Evolutionary conservation across 108 stramenopile genomes (phyloP).

Genomic region (Fistulifera pelliculosa): DNA sequence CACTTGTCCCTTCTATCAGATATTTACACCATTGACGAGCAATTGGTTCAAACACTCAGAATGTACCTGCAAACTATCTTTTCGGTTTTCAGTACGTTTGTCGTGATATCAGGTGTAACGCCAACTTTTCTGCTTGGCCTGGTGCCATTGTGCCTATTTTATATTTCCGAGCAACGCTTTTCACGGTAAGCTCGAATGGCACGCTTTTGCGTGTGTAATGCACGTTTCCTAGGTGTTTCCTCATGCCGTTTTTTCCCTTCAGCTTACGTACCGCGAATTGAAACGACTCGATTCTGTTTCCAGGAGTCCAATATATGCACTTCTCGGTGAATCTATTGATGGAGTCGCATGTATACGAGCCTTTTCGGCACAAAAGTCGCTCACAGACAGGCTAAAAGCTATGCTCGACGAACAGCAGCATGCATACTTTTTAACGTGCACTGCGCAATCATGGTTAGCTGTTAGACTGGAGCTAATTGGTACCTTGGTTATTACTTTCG

Average conservation of each 20-base stretch:
- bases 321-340: conserved; percentile 88
- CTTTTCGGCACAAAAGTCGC: conserved; percentile 60
- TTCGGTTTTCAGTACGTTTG: conserved; percentile 63
- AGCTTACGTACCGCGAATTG: neutral
- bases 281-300: conserved; percentile 22
- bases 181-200: conserved; percentile 35
- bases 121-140: conserved; percentile 30
- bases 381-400: conserved; percentile 48
- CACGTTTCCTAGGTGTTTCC: neutral
- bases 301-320: conserved; percentile 85
- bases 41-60: conserved; percentile 54
- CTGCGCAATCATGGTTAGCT: conserved; percentile 94
- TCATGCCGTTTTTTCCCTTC: neutral
- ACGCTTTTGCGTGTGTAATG: neutral
- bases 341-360: conserved; percentile 91
- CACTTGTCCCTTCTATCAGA: conserved; percentile 31
- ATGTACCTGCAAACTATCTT: conserved; percentile 64
- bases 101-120: conserved; percentile 30
- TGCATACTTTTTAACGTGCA: conserved; percentile 79
- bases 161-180: conserved; percentile 56
- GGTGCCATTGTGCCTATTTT: conserved; percentile 62
- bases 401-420: conserved; percentile 72
- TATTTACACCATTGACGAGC: conserved; percentile 89
- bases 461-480: conserved; percentile 87
- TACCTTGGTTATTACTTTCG: conserved; percentile 51